These are phyloP conservation scores for Tardiomyces blankii DNA, from an alignment of 1,139 yeast species.

Conservation along the genomic window DNA sequence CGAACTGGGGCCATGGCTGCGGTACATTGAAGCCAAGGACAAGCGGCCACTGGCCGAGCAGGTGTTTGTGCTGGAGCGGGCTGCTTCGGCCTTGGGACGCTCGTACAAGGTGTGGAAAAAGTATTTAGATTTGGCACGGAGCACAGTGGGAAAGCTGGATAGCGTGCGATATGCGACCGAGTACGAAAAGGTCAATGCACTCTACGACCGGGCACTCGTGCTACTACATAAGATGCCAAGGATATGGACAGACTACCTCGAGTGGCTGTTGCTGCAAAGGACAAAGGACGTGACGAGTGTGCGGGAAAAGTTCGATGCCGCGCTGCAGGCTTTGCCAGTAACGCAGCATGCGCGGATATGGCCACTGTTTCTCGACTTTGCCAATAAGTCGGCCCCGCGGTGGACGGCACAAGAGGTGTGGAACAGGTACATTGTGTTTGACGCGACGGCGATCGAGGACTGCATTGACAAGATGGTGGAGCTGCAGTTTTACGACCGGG, in stretches of 20 bases:
- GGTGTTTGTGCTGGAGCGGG: slow-evolving; percentile 43
- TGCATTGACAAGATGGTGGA: slow-evolving; percentile 19
- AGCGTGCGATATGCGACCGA: slow-evolving; percentile 24
- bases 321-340: slow-evolving; percentile 40
- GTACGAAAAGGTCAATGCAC: slow-evolving; percentile 27
- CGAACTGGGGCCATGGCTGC: slow-evolving; percentile 40
- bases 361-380: slow-evolving; percentile 46
- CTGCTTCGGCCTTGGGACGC: slow-evolving; percentile 37
- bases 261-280: slow-evolving; percentile 30
- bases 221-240: slow-evolving; percentile 35
- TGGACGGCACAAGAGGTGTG: slow-evolving; percentile 37
- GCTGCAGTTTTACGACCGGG: slow-evolving; percentile 16
- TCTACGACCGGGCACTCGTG: slow-evolving; percentile 41
- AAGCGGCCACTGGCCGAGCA: slow-evolving; percentile 25
- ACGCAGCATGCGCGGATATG: slow-evolving; percentile 50
- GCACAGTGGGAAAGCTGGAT: slow-evolving; percentile 21
- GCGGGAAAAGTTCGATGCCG: slow-evolving; percentile 40
- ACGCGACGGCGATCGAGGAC: slow-evolving; percentile 27
- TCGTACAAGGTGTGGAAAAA: slow-evolving; percentile 46
- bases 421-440: slow-evolving; percentile 34
- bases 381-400: slow-evolving; percentile 25
- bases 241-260: slow-evolving; percentile 48
- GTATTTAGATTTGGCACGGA: slow-evolving; percentile 37
- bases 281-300: slow-evolving; percentile 31
- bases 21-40: slow-evolving; percentile 35